Evolutionary conservation across 441 rosid genomes (phyloP), one percentile per base, ranked within the genome.

Genomic region (Erodium texanum): DNA sequence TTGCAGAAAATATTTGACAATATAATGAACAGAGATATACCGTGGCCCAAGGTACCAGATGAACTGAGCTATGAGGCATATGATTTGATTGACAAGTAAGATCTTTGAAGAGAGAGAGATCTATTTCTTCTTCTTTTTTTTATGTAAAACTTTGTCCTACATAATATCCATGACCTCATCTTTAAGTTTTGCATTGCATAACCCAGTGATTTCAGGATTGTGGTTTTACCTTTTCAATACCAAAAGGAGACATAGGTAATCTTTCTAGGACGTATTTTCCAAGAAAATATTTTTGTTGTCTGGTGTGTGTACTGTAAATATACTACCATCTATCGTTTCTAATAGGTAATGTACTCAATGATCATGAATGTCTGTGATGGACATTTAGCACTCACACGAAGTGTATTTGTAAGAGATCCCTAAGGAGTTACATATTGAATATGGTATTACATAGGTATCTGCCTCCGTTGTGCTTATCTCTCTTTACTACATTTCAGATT

Each of bases 1-100:
- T 74, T 83, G 85, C 90, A 95, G 99, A 87, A 82, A 84, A 86
- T 95, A 77, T 92, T 95, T 72, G 99, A 89, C 79, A 95, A 87
- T 69, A 90, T 95, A 73, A 85, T 95, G 87, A 95, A 95, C 78
- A 86, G 92, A 83, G 91, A 92, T 75, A 89, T 92, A 78, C 95
- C 95, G 45, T 92, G 99, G 99, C 98, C 99, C 5, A 84, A 71
- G 78, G 77, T 87, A 67, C 97, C 93, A 0, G 97, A 90, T 52
- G 98, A 89, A 78, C 78, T 95, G 77, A 82, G 87, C 74, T 77
- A 71, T 67, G 93, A 92, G 73, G 97, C 97, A 66, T 73, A 75
- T 65, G 93, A 95, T 82, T 73, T 95, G 80, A 87, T 92, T 66
- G 83, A 86, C 82, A 90, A 88, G 99, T 89, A 87, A 89, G 95